Conservation (phyloP, 306 rosid genomes). For the Cicer cuneatum region DNA sequence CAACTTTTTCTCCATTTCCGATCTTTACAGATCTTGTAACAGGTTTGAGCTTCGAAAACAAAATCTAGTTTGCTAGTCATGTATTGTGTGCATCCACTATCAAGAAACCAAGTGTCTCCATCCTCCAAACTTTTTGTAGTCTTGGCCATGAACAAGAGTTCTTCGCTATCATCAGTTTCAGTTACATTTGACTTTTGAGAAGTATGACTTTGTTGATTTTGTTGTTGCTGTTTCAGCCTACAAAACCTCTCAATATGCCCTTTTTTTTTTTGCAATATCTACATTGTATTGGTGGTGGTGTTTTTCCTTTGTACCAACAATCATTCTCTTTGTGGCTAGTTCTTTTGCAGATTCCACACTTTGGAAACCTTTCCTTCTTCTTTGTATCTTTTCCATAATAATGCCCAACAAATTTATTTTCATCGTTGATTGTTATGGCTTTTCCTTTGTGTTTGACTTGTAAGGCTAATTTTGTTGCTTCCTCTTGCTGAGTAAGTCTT, state of each 20-base stretch:
- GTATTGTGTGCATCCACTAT: background rate
- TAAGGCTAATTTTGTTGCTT: background rate
- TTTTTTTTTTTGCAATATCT: background rate
- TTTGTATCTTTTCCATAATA: background rate
- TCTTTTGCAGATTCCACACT: background rate
- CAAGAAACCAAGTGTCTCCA: background rate
- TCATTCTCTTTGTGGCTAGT: background rate
- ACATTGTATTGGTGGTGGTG: background rate
- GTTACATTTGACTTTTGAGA: background rate
- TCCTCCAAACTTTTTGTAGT: background rate
- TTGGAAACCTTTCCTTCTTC: no score
- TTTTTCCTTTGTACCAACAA: background rate
- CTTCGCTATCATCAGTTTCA: background rate
- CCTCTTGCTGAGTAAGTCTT: background rate
- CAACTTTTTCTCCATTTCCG: background rate
- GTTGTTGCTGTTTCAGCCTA: background rate
- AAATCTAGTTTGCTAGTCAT: background rate
- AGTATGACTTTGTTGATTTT: background rate
- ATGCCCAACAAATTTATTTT: background rate
- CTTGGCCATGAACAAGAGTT: background rate
- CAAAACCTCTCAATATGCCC: background rate
- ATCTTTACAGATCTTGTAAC: background rate
- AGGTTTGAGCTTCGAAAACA: background rate
- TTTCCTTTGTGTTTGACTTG: background rate
- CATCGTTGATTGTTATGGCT: background rate